Conservation (phyloP, 257 asterid genomes). For the Petunia axillaris region DNA sequence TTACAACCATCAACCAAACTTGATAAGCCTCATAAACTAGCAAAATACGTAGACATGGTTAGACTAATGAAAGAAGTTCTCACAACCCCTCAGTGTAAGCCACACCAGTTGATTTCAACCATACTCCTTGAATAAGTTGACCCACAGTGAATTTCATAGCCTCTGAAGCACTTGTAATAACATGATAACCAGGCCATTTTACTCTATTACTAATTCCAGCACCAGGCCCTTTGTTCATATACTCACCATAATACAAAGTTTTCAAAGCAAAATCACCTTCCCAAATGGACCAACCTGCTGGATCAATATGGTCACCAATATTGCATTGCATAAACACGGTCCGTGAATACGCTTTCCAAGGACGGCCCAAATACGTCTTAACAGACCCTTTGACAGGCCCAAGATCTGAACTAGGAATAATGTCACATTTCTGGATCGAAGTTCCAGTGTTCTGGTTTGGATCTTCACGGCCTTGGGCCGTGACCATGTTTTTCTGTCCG, state of each 20-base stretch:
- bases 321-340: conserved; percentile 29
- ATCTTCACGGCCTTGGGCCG: conserved; percentile 37
- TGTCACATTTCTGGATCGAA: conserved; percentile 29
- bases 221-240: conserved; percentile 33
- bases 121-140: conserved; percentile 23
- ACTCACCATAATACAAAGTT: conserved; percentile 35
- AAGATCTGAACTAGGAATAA: conserved; percentile 27
- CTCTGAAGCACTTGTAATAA: background rate
- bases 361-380: conserved; percentile 33
- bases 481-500: conserved; percentile 27
- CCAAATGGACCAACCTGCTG: conserved; percentile 34
- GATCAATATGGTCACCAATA: conserved; percentile 30
- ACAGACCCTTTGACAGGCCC: conserved; percentile 9
- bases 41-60: background rate
- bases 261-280: conserved; percentile 22
- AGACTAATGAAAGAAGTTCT: background rate
- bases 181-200: conserved; percentile 27
- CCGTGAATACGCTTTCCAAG: conserved; percentile 33
- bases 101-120: conserved; percentile 34
- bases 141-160: conserved; percentile 28
- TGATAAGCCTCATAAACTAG: background rate
- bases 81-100: conserved; percentile 37
- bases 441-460: conserved; percentile 25
- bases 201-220: conserved; percentile 28
- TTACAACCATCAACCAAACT: background rate